Conservation (phyloP, 768 basidiomycete species). For the Cytidiella melzeri region DNA sequence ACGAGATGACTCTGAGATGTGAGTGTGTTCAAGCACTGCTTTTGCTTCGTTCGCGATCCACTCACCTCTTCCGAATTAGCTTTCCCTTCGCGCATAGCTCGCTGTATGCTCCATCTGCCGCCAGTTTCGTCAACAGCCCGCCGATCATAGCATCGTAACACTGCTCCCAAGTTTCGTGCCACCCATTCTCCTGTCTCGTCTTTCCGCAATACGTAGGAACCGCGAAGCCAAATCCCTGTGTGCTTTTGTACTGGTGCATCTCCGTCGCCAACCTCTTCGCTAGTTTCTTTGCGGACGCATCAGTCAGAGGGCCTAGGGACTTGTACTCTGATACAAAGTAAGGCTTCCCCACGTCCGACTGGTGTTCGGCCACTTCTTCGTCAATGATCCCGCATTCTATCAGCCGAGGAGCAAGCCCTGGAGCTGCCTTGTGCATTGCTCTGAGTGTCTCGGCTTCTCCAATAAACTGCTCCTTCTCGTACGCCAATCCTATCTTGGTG, state of each 20-base stretch:
- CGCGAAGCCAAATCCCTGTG: slow-evolving; percentile 59
- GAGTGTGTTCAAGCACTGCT: not conserved
- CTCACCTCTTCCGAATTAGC: slow-evolving; percentile 42
- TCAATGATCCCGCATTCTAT: slow-evolving; percentile 40
- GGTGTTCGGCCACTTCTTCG: slow-evolving; percentile 19
- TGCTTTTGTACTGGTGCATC: slow-evolving; percentile 51
- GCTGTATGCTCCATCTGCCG: slow-evolving; percentile 33
- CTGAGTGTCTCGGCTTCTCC: slow-evolving; percentile 68
- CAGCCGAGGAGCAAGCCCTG: slow-evolving; percentile 56
- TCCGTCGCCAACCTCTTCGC: slow-evolving; percentile 62
- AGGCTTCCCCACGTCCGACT: slow-evolving; percentile 35
- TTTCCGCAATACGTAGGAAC: slow-evolving; percentile 75
- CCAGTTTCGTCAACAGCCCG: slow-evolving; percentile 46
- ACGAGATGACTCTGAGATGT: slow-evolving; percentile 60
- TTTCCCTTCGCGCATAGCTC: slow-evolving; percentile 48
- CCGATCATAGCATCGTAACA: slow-evolving; percentile 60
- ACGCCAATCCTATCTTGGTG: slow-evolving; percentile 48
- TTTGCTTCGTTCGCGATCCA: not conserved
- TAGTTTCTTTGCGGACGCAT: slow-evolving; percentile 40
- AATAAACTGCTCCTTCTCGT: slow-evolving; percentile 56
- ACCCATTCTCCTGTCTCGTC: slow-evolving; percentile 66
- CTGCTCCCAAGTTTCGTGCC: slow-evolving; percentile 65
- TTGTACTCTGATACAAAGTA: slow-evolving; percentile 77
- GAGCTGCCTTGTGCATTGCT: slow-evolving; percentile 58
- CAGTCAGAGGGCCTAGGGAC: slow-evolving; percentile 42